Base-by-base conservation (phyloP, 768 basidiomycete species). In the Pholiota microspora region DNA sequence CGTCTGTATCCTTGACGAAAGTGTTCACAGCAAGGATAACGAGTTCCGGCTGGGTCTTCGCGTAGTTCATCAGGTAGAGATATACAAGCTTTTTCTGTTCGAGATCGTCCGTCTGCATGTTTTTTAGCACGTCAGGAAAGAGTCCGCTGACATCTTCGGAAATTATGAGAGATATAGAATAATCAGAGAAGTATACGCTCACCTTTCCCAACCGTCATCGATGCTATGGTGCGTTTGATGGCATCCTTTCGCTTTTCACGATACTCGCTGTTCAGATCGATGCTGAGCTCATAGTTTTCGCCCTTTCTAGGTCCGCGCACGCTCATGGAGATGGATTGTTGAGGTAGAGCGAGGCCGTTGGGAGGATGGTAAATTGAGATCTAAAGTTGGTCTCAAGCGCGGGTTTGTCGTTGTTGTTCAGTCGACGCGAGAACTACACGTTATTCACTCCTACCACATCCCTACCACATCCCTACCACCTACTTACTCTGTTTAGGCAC, bases 51-150 rank as follows among this genome's bases (percentile, higher is more conserved):
- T 99, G 97, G 0, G 96, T 95, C 69, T 97, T 97, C 29, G 96
- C 96, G 62, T 98, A 99, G 77, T 99, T 99, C 91, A 98, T 98
- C 55, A 99, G 85, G 71, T 98, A 98, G 21, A 97, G 83, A 65
- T 97, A 98, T n/a, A 98, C 97, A 29, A 99, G 89, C 73, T 99
- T 98, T 84, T 98, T 99, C 76, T 98, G 97, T 71, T 99, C 97
- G 51, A 99, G 83, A 70, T 98, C 96, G 49, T 99, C 96, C 23
- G 97, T 98, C 75, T 98, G 96, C 95, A 94, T 97, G 73, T 98
- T 98, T 81, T 97, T 97, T 66, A 99, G 85, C 27, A 98, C 96
- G 72, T 98, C 94, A 7, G 96, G 95, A 68, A 98, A 98, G 61
- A 98, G 83, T 18, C 95, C 94, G 65, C 88, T 89, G 73, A 94